A percentile compares a stretch with the other conserved stretches of the same genome.
These are phyloP conservation scores for Fistulinella cinereoalba DNA, from an alignment of 1,284 basidiomycete species.

Conservation along the genomic window DNA sequence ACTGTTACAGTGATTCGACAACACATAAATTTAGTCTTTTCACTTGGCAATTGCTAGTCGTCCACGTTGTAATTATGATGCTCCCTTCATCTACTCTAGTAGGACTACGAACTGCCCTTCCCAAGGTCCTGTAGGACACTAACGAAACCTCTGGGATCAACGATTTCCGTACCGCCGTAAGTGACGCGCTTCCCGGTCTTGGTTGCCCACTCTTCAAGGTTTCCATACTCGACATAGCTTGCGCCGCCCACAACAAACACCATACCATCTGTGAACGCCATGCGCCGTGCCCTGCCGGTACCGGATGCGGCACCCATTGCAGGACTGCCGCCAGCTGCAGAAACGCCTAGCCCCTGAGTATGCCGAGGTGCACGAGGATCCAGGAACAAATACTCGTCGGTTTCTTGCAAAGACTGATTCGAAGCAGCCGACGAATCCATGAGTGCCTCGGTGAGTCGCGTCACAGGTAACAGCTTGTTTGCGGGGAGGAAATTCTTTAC, in stretches of 20 bases:
- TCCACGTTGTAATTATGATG: slow-evolving; percentile 1
- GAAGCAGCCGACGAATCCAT: slow-evolving; percentile 95
- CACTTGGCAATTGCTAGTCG: not conserved
- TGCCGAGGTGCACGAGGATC: slow-evolving; percentile 82
- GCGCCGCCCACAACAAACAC: slow-evolving; percentile 98
- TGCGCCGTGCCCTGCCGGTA: slow-evolving; percentile 56
- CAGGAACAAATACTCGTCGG: slow-evolving; percentile 93
- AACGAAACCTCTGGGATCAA: slow-evolving; percentile 87
- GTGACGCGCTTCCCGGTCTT: slow-evolving; percentile 82
- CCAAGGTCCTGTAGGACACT: slow-evolving; percentile 63
- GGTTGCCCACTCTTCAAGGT: slow-evolving; percentile 87
- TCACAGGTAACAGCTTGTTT: slow-evolving; percentile 91
- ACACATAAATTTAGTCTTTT: not conserved
- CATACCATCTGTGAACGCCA: slow-evolving; percentile 86
- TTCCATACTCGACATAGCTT: slow-evolving; percentile 96
- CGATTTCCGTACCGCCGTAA: slow-evolving; percentile 95
- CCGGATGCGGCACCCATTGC: slow-evolving; percentile 38
- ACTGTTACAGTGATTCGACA: not conserved
- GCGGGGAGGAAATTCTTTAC: slow-evolving; percentile 98
- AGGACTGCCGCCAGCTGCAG: slow-evolving; percentile 47
- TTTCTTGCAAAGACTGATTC: slow-evolving; percentile 91
- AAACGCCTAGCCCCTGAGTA: slow-evolving; percentile 49
- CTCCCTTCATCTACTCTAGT: not conserved
- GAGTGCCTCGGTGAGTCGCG: slow-evolving; percentile 89
- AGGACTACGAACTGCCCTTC: slow-evolving; percentile 30